phyloP scores from a whole-genome alignment of 495 filamentous ascomycete species.

The Thermothielavioides terrestris region DNA sequence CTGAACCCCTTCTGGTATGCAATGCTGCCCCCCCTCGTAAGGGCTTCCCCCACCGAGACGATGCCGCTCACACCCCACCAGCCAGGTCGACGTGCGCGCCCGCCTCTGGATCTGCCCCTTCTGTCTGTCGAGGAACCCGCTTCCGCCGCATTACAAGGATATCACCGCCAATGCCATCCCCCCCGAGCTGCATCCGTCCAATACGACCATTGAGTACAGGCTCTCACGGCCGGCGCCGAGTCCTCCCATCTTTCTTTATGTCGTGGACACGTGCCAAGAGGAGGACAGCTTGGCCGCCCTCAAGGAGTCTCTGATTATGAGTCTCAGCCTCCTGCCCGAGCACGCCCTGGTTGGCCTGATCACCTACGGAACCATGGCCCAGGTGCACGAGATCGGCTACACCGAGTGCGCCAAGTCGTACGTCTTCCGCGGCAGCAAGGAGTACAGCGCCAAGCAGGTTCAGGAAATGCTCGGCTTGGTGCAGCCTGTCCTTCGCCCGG shows the following conservation, averaged over 20 bases:
- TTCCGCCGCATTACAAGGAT: conserved; percentile 98
- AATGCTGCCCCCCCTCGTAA: conserved; percentile 1
- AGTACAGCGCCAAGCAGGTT: conserved; percentile 91
- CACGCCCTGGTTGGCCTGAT: conserved; percentile 92
- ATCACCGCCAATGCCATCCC: conserved; percentile 93
- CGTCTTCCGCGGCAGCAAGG: conserved; percentile 96
- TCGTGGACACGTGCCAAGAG: conserved; percentile 98
- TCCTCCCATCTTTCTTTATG: conserved; percentile 93
- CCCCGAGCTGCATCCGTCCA: conserved; percentile 84
- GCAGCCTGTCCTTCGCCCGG: conserved; percentile 60
- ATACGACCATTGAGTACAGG: conserved; percentile 96
- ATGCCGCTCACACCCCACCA: conserved; percentile 33
- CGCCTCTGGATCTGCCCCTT: conserved; percentile 98
- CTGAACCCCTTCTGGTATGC: conserved; percentile 92
- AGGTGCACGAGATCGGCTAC: conserved; percentile 98
- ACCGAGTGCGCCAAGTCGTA: conserved; percentile 99
- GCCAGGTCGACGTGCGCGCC: conserved; percentile 91
- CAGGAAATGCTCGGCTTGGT: conserved; percentile 95
- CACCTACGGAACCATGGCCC: conserved; percentile 96
- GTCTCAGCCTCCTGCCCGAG: conserved; percentile 85
- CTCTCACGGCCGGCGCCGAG: conserved; percentile 87
- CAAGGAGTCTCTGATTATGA: conserved; percentile 96
- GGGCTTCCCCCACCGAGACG: not conserved
- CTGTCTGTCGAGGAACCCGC: conserved; percentile 87
- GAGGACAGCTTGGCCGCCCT: conserved; percentile 93